Evolutionary conservation across 306 rosid genomes (phyloP).

Genomic region (Vicia sativa): DNA sequence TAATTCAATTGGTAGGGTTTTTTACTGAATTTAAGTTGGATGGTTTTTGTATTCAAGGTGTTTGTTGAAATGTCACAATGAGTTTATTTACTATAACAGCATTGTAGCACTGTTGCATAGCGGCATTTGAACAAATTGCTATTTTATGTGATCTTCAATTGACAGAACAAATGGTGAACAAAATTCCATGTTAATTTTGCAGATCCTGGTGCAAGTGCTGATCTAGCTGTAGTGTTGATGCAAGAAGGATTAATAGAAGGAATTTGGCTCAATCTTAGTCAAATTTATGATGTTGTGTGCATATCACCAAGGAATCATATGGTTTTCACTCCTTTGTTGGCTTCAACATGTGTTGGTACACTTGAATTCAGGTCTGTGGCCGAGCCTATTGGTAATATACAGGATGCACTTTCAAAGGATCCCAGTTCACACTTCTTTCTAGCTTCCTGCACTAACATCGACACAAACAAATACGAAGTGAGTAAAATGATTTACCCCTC

Average conservation of each 20-base stretch:
- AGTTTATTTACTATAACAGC: neutral
- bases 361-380: constrained; percentile 87
- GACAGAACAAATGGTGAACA: neutral
- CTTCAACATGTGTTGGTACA: constrained; percentile 96
- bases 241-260: constrained; percentile 99
- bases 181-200: constrained; percentile 41
- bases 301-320: constrained; percentile 94
- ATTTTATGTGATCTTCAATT: neutral
- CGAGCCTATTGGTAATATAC: constrained; percentile 80
- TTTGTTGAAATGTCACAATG: too few species aligned
- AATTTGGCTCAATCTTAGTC: too few species aligned
- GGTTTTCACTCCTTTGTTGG: constrained; percentile 94
- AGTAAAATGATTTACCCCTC: constrained; percentile 26
- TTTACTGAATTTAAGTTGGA: too few species aligned
- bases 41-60: too few species aligned
- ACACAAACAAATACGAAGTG: constrained; percentile 82
- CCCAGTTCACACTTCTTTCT: constrained; percentile 80
- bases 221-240: constrained; percentile 94
- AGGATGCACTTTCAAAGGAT: constrained; percentile 60
- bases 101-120: neutral
- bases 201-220: constrained; percentile 98
- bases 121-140: neutral
- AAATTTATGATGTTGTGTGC: constrained; percentile 74
- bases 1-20: too few species aligned
- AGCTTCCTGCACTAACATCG: constrained; percentile 69